A percentile compares a stretch with the other conserved stretches of the same genome.
phyloP scores from a whole-genome alignment of 73 alveolate genomes.

The Tetrahymena malaccensis region DNA sequence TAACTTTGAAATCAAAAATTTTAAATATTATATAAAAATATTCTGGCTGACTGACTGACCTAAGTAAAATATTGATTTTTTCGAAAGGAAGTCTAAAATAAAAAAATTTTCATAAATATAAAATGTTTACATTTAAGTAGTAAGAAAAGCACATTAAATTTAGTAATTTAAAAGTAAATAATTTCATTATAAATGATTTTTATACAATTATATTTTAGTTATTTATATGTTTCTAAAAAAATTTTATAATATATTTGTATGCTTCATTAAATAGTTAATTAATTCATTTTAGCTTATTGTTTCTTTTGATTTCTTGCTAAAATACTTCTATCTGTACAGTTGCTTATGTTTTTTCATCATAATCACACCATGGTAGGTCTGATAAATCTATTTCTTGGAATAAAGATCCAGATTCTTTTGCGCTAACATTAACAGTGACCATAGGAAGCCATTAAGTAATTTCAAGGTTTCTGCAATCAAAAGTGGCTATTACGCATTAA shows the following conservation, averaged over 20 bases:
- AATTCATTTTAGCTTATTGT: neutral
- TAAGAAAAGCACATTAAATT: too few species aligned
- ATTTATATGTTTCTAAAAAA: neutral
- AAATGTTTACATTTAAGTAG: too few species aligned
- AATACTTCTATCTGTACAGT: neutral
- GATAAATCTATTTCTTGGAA: neutral
- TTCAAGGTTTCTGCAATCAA: neutral
- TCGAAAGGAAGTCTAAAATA: too few species aligned
- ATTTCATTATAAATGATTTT: too few species aligned
- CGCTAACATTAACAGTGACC: neutral
- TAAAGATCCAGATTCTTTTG: neutral
- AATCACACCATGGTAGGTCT: neutral
- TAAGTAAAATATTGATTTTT: too few species aligned
- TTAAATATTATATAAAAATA: too few species aligned
- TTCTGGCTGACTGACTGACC: too few species aligned
- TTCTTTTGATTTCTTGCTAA: neutral
- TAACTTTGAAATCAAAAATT: too few species aligned
- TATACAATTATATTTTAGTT: neutral
- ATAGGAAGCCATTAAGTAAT: neutral
- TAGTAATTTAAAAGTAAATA: too few species aligned
- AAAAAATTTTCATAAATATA: too few species aligned
- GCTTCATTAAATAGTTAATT: neutral
- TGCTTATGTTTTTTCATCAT: neutral
- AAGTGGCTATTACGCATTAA: neutral
- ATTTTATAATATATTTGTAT: too few species aligned